Conservation (phyloP, 441 rosid species). For the Pelargonium australe region DNA sequence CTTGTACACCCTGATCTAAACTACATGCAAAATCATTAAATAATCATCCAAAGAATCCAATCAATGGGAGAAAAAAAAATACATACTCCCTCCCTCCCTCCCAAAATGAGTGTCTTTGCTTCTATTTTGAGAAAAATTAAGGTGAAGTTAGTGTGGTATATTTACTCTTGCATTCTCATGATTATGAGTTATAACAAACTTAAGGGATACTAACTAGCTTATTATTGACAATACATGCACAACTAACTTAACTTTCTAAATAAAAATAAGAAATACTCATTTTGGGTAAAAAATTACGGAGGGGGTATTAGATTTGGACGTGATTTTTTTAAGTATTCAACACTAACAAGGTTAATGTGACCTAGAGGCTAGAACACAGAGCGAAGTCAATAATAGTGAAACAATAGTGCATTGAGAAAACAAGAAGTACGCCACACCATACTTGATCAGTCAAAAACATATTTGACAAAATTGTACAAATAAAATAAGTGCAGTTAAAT, state of each 20-base stretch:
- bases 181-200: too few species aligned
- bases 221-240: too few species aligned
- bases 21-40: slow-evolving; percentile 2
- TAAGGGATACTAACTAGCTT: too few species aligned
- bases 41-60: not conserved
- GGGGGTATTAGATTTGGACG: not conserved
- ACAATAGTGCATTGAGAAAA: not conserved
- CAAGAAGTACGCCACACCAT: too few species aligned
- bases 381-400: not conserved
- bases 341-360: not conserved
- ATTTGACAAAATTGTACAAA: not conserved
- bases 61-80: not conserved
- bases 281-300: too few species aligned
- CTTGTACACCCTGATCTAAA: not conserved
- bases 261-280: too few species aligned
- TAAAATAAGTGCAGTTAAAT: not conserved
- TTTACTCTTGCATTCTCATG: too few species aligned
- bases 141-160: too few species aligned
- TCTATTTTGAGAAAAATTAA: too few species aligned
- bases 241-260: too few species aligned
- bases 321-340: not conserved
- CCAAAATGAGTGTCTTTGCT: too few species aligned
- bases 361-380: not conserved
- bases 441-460: not conserved
- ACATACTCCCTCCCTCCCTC: not conserved